Evolutionary conservation across 176 grass and related monocot genomes (phyloP).

Genomic region (Saccharum officinarum): DNA sequence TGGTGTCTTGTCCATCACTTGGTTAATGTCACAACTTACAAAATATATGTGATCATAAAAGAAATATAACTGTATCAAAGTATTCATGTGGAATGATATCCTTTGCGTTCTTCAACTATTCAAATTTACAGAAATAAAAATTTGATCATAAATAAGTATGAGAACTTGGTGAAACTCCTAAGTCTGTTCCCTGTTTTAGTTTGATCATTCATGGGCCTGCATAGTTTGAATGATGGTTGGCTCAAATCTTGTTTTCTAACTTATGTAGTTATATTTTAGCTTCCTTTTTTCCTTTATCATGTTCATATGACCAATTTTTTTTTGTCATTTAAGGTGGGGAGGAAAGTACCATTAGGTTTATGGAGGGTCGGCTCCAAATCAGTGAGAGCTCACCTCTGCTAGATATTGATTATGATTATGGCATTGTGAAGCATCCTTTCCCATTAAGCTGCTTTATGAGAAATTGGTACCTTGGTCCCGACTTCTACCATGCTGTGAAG

Average conservation of each 20-base stretch:
- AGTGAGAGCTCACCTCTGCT: slow-evolving; percentile 74
- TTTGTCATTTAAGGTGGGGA: slow-evolving; percentile 66
- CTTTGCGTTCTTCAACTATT: neutral
- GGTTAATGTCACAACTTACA: neutral
- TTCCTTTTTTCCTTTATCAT: slow-evolving; percentile 15
- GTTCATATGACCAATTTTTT: slow-evolving; percentile 27
- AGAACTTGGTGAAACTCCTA: slow-evolving; percentile 13
- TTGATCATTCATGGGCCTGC: neutral
- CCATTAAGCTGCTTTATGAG: slow-evolving; percentile 93
- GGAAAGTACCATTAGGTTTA: slow-evolving; percentile 91
- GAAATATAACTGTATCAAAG: neutral
- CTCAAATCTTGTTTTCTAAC: neutral
- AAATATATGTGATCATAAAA: slow-evolving; percentile 6
- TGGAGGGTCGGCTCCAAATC: slow-evolving; percentile 68
- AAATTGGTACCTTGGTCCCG: slow-evolving; percentile 89
- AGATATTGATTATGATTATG: slow-evolving; percentile 83
- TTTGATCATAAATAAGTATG: neutral
- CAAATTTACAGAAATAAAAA: neutral
- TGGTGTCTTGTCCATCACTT: neutral
- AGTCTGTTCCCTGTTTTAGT: slow-evolving; percentile 19
- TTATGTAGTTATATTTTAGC: neutral
- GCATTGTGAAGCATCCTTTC: slow-evolving; percentile 96
- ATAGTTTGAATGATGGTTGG: slow-evolving; percentile 9
- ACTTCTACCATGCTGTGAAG: slow-evolving; percentile 95
- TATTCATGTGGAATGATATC: neutral